These are phyloP conservation scores for Nemania serpens DNA, from an alignment of 2,329 filamentous ascomycete genomes.

Conservation along the genomic window DNA sequence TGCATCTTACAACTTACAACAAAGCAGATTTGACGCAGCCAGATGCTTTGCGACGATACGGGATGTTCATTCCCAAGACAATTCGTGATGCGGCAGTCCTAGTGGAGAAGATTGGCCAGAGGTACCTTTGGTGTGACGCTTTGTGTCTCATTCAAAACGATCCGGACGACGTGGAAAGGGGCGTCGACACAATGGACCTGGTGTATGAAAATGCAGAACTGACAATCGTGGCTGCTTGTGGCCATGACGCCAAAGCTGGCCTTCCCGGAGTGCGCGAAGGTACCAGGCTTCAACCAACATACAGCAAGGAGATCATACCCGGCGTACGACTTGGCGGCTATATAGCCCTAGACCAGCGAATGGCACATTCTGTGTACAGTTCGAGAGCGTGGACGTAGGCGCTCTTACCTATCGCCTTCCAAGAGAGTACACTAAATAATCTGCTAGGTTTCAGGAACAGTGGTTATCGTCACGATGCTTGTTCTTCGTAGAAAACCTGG, in stretches of 20 bases:
- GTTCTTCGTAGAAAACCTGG: background rate
- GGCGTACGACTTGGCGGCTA: background rate
- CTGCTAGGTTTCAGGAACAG: background rate
- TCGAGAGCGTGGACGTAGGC: background rate
- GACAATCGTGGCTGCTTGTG: background rate
- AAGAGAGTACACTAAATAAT: background rate
- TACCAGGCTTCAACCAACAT: background rate
- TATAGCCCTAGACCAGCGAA: background rate
- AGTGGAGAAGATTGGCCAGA: background rate
- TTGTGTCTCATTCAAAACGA: background rate
- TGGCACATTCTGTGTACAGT: background rate
- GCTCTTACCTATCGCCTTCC: background rate
- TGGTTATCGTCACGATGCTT: background rate
- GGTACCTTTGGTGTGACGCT: background rate
- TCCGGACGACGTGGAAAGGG: background rate
- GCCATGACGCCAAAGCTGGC: background rate
- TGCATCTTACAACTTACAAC: background rate
- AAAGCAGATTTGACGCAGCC: background rate
- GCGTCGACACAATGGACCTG: background rate
- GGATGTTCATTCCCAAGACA: background rate
- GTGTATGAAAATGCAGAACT: background rate
- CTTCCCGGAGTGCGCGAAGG: background rate
- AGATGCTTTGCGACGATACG: background rate
- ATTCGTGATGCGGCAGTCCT: background rate
- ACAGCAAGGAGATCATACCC: background rate